These are phyloP conservation scores for Candida ortonii DNA, from an alignment of 805 yeast species.

Conservation along the genomic window DNA sequence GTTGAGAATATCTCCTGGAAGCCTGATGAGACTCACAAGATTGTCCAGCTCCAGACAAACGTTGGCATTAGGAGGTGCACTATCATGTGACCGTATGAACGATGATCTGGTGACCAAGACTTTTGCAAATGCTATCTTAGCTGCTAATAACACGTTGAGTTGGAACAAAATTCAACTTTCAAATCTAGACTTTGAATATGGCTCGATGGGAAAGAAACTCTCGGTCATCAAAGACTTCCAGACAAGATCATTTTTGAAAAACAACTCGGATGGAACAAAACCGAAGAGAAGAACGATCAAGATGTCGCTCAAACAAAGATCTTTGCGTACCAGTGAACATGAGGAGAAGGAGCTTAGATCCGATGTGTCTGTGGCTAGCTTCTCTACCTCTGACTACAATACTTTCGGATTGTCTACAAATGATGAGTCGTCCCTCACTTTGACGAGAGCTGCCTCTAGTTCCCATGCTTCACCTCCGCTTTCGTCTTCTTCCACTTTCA, in stretches of 20 bases:
- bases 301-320: conserved; percentile 11
- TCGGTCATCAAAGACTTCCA: conserved; percentile 46
- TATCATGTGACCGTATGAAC: conserved; percentile 34
- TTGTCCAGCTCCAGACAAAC: conserved; percentile 78
- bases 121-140: conserved; percentile 30
- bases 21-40: conserved; percentile 63
- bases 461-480: conserved; percentile 18
- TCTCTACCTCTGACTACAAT: conserved; percentile 1
- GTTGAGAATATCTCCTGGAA: conserved; percentile 59
- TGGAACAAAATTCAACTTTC: conserved; percentile 35
- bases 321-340: background rate
- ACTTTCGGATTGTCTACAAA: conserved; percentile 2
- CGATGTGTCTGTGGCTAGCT: background rate
- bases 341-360: conserved; percentile 1
- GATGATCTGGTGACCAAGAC: conserved; percentile 33
- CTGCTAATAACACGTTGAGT: conserved; percentile 26
- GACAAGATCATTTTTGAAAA: conserved; percentile 39
- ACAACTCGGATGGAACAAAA: conserved; percentile 27
- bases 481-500: conserved; percentile 9
- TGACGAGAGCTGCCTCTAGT: conserved; percentile 19
- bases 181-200: conserved; percentile 27
- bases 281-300: conserved; percentile 29
- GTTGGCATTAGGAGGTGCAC: conserved; percentile 52
- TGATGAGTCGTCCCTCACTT: conserved; percentile 13
- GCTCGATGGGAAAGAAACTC: conserved; percentile 36